Evolutionary conservation across 2,329 filamentous ascomycete genomes (phyloP), one percentile per base, ranked within the genome.

Genomic region (Cordyceps militaris): DNA sequence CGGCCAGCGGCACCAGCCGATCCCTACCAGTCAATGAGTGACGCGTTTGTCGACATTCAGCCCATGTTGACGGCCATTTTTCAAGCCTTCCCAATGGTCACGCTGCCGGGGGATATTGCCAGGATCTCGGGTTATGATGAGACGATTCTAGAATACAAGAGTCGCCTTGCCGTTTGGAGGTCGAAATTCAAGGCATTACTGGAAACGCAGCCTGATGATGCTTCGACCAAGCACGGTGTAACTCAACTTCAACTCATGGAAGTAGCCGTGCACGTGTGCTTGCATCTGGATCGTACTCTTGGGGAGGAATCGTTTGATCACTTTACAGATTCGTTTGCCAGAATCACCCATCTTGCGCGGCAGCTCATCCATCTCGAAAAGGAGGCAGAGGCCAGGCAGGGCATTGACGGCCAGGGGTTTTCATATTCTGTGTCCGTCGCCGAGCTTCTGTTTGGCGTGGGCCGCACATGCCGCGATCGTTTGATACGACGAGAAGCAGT

Each of bases 341-440:
- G n/a, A 3, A 47, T 56, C 26, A 56, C 43, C 11, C 8, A 46
- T 13, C 30, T 46, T 11, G 23, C 43, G 13, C 19, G 52, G 32
- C 42, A 56, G 16, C 52, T 56, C 23, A 48, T 56, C 23, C 19
- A 56, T 21, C 52, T 56, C 21, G 52, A 56, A 24, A 56, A 28
- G 19, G 52, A 47, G 32, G 9, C 43, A 13, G 42, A 38, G 30
- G 52, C 52, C 28, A 38, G 32, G 43, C 52, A 56, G 3, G 52
- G 52, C 21, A 56, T 56, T n/a, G 52, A 56, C 23, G 52, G 52
- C 10, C 52, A 56, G 13, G 43, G 52, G 28, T 56, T 56, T 34
- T 56, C 52, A 11, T 56, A 48, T 30, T 56, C 52, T 7, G 32
- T 56, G 7, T 56, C 52, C 11, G 24, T 56, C 32, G 52, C 52